Conservation (phyloP, 2,329 filamentous ascomycete species). For the Aspergillus neoniger region DNA sequence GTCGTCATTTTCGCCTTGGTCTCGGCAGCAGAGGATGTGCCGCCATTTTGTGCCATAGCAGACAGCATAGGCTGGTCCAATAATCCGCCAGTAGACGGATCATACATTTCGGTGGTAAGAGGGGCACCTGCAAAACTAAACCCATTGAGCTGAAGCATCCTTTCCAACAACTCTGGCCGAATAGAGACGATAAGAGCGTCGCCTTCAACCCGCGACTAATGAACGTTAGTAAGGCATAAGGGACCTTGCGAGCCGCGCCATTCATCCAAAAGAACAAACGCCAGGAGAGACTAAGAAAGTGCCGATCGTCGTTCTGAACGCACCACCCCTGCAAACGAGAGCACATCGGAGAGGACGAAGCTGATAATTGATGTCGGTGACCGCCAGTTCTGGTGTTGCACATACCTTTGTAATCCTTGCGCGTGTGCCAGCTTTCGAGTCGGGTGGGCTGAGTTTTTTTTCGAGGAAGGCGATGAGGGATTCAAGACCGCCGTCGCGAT, state of each 20-base stretch:
- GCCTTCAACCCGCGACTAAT: constrained; percentile 69
- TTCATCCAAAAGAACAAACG: constrained; percentile 40
- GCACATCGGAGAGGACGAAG: constrained; percentile 39
- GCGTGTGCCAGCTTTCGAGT: constrained; percentile 53
- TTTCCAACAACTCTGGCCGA: constrained; percentile 63
- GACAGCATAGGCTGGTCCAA: constrained; percentile 26
- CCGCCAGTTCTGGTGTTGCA: constrained; percentile 50
- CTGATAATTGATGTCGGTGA: constrained; percentile 43
- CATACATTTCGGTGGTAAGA: constrained; percentile 58
- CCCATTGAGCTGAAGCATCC: constrained; percentile 67
- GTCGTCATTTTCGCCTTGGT: constrained; percentile 68
- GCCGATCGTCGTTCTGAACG: constrained; percentile 46
- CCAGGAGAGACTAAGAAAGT: constrained; percentile 31
- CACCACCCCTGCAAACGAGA: constrained; percentile 46
- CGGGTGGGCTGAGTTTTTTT: constrained; percentile 62
- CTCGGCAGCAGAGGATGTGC: constrained; percentile 56
- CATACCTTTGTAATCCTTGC: constrained; percentile 78
- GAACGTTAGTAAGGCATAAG: constrained; percentile 66
- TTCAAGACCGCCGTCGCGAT: constrained; percentile 66
- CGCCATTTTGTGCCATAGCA: constrained; percentile 29
- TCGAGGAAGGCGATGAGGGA: constrained; percentile 69
- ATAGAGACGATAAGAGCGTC: constrained; percentile 70
- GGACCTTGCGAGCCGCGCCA: constrained; percentile 45
- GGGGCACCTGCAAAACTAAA: constrained; percentile 67
- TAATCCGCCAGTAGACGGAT: constrained; percentile 22